A percentile compares a stretch with the other conserved stretches of the same genome.
Conservation (phyloP, 306 rosid species). For the Cucurbita maxima region DNA sequence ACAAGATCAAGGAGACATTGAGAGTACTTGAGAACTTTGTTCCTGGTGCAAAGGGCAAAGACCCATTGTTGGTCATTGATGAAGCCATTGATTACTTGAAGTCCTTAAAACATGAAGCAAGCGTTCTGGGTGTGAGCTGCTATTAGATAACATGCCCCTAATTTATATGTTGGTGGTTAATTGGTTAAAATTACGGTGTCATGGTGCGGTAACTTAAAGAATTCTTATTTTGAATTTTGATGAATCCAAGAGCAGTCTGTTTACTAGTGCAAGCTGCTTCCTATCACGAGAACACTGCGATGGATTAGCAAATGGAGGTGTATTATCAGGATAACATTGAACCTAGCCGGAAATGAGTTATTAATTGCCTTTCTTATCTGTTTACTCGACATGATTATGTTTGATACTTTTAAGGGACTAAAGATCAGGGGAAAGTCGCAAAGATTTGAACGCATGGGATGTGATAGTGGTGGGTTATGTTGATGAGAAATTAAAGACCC, state of each 20-base stretch:
- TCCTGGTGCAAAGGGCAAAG: slow-evolving; percentile 74
- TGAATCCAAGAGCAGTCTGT: slow-evolving; percentile 20
- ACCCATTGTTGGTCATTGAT: slow-evolving; percentile 54
- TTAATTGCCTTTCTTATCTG: slow-evolving; percentile 16
- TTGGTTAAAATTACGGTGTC: slow-evolving; percentile 11
- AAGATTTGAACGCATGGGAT: slow-evolving; percentile 36
- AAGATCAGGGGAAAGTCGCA: slow-evolving; percentile 25
- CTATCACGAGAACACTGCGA: slow-evolving; percentile 22
- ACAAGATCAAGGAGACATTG: slow-evolving; percentile 37
- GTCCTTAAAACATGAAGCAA: slow-evolving; percentile 37
- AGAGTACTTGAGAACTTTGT: slow-evolving; percentile 48
- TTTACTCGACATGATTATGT: slow-evolving; percentile 33
- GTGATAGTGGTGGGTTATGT: slow-evolving; percentile 56
- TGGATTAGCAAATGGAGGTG: slow-evolving; percentile 30
- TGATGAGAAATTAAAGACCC: slow-evolving; percentile 42
- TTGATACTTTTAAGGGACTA: slow-evolving; percentile 35
- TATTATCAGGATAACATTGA: slow-evolving; percentile 14
- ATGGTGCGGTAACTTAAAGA: neutral
- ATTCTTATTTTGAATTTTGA: neutral
- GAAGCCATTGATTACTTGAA: slow-evolving; percentile 62
- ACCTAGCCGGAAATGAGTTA: slow-evolving; percentile 18
- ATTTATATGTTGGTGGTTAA: slow-evolving; percentile 2
- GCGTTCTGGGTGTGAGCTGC: slow-evolving; percentile 21
- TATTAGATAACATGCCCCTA: slow-evolving; percentile 9
- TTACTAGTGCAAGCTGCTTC: slow-evolving; percentile 20